Percentiles rank a stretch among this genome's conserved stretches.
Conservation (phyloP, 805 yeast genomes). For the Candida cerambycidarum region DNA sequence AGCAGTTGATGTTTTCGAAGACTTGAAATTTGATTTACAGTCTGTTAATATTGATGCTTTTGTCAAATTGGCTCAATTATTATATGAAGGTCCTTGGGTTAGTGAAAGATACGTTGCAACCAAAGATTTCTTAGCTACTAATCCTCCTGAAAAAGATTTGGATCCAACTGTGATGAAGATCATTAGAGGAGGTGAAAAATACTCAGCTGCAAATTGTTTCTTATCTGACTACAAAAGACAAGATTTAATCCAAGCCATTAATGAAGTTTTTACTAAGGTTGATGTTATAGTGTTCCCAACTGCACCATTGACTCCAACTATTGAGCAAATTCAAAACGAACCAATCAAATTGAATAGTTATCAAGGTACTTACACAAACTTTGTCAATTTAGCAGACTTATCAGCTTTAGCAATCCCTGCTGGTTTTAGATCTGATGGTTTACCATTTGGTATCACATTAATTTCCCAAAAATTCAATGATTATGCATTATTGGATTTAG, state of each 20-base stretch:
- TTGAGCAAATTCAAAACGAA: slow-evolving; percentile 68
- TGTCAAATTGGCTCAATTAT: slow-evolving; percentile 76
- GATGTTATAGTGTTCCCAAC: slow-evolving; percentile 91
- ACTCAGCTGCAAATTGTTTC: slow-evolving; percentile 80
- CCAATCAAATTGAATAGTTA: slow-evolving; percentile 81
- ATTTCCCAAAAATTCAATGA: slow-evolving; percentile 82
- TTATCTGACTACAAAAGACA: slow-evolving; percentile 86
- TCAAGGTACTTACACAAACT: slow-evolving; percentile 98
- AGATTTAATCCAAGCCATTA: slow-evolving; percentile 67
- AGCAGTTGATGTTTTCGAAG: slow-evolving; percentile 51
- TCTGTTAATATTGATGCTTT: slow-evolving; percentile 73
- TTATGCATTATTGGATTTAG: slow-evolving; percentile 83
- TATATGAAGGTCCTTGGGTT: slow-evolving; percentile 99
- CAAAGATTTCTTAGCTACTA: slow-evolving; percentile 64
- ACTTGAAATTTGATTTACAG: slow-evolving; percentile 43
- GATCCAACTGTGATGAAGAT: slow-evolving; percentile 83
- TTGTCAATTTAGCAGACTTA: slow-evolving; percentile 90
- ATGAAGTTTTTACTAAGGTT: slow-evolving; percentile 50
- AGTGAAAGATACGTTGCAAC: slow-evolving; percentile 90
- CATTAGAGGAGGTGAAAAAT: slow-evolving; percentile 73
- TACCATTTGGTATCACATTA: slow-evolving; percentile 89
- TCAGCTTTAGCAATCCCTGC: slow-evolving; percentile 90
- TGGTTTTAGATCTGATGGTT: slow-evolving; percentile 79
- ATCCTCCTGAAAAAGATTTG: slow-evolving; percentile 67
- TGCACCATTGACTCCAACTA: slow-evolving; percentile 87